phyloP scores from a whole-genome alignment of 1,139 yeast species.

The Suhomyces taliae region DNA sequence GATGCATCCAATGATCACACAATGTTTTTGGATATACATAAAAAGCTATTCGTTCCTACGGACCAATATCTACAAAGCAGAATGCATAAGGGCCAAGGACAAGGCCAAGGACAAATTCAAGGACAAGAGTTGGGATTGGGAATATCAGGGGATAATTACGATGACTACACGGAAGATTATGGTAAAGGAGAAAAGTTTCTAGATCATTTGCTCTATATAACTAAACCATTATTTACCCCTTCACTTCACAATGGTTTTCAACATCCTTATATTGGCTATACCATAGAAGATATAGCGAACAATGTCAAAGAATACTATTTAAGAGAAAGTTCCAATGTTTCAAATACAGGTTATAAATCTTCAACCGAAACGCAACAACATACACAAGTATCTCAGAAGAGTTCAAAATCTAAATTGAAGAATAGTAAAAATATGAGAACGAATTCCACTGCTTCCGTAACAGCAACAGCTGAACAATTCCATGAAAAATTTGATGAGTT shows the following conservation, averaged over 20 bases:
- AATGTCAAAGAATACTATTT: slow-evolving; percentile 28
- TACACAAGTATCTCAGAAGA: slow-evolving; percentile 2
- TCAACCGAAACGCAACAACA: neutral
- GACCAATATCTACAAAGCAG: slow-evolving; percentile 38
- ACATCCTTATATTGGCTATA: slow-evolving; percentile 26
- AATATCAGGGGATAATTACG: slow-evolving; percentile 15
- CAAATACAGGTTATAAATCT: neutral
- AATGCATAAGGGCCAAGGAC: slow-evolving; percentile 15
- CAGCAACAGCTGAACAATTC: neutral
- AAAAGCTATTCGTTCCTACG: slow-evolving; percentile 39
- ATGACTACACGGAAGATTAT: slow-evolving; percentile 12
- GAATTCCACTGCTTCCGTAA: slow-evolving; percentile 7
- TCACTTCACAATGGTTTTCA: slow-evolving; percentile 24
- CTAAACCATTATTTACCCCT: slow-evolving; percentile 25
- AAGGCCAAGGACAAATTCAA: slow-evolving; percentile 3
- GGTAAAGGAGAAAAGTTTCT: slow-evolving; percentile 27
- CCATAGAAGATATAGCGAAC: slow-evolving; percentile 34
- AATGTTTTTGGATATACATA: slow-evolving; percentile 35
- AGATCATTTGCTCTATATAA: slow-evolving; percentile 20
- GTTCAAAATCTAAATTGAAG: slow-evolving; percentile 10
- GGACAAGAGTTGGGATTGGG: slow-evolving; percentile 27
- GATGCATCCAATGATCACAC: slow-evolving; percentile 24
- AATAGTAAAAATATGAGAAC: slow-evolving; percentile 9
- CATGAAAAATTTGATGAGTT: slow-evolving; percentile 29
- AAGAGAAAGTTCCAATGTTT: slow-evolving; percentile 2